A percentile compares a stretch with the other conserved stretches of the same genome.
phyloP scores from a whole-genome alignment of 139 green algal species.

The Chlamydomonas incerta region DNA sequence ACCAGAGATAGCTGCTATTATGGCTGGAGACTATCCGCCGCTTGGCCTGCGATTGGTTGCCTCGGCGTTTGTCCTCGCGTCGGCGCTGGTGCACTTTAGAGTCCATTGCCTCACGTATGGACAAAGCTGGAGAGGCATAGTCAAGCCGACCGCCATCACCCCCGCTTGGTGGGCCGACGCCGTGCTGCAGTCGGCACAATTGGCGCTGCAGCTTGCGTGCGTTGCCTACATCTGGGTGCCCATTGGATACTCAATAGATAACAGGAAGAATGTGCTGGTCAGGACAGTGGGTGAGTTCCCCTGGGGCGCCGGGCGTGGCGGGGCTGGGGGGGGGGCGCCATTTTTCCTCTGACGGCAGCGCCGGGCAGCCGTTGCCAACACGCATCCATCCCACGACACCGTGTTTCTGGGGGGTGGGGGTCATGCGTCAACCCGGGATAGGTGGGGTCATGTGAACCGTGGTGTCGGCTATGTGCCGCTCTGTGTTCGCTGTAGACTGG shows the following conservation, averaged over 20 bases:
- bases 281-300: neutral
- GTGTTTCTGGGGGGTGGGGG: too few relatives aligned
- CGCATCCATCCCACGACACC: neutral
- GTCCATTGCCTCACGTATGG: neutral
- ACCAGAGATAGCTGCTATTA: too few relatives aligned
- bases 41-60: too few relatives aligned
- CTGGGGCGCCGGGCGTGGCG: too few relatives aligned
- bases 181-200: neutral
- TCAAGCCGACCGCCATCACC: conserved; percentile 10
- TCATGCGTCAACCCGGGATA: too few relatives aligned
- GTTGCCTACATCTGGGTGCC: conserved; percentile 7
- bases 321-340: too few relatives aligned
- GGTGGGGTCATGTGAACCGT: too few relatives aligned
- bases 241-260: conserved; percentile 15
- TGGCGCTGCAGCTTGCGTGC: neutral
- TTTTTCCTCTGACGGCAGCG: too few relatives aligned
- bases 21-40: too few relatives aligned
- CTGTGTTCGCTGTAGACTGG: too few relatives aligned
- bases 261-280: conserved; percentile 12
- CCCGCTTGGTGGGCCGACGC: conserved; percentile 12
- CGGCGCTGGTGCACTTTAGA: neutral
- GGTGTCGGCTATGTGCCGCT: too few relatives aligned
- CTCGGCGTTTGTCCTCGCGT: neutral
- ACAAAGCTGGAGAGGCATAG: neutral
- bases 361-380: too few relatives aligned